These are phyloP conservation scores for Quillaja saponaria DNA, from an alignment of 306 rosid genomes.

Conservation along the genomic window DNA sequence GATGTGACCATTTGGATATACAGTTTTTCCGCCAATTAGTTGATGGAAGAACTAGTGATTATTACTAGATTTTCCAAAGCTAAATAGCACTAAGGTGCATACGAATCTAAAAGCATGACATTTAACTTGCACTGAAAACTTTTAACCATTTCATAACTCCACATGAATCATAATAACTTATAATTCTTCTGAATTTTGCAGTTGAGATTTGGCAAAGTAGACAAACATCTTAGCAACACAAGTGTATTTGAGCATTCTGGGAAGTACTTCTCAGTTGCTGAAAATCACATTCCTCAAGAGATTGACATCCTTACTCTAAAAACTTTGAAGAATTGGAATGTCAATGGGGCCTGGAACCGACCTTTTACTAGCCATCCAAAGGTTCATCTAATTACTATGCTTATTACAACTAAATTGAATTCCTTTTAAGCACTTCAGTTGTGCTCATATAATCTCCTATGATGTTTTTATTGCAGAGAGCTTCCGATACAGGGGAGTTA, in stretches of 20 bases:
- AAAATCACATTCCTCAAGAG: constrained; percentile 66
- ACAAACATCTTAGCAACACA: constrained; percentile 67
- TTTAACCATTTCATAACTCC: background rate
- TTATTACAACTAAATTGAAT: background rate
- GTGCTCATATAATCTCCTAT: background rate
- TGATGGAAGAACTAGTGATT: too few relatives aligned
- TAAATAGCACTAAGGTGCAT: too few relatives aligned
- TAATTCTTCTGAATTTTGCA: constrained; percentile 25
- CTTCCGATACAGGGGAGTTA: constrained; percentile 57
- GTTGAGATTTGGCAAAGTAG: constrained; percentile 62
- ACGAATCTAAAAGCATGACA: background rate
- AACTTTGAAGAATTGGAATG: constrained; percentile 57
- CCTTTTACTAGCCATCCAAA: constrained; percentile 76
- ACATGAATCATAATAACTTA: background rate
- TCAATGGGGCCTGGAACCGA: constrained; percentile 56
- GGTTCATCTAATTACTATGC: constrained; percentile 27
- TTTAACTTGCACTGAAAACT: constrained; percentile 6
- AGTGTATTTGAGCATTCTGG: constrained; percentile 70
- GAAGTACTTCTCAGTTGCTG: constrained; percentile 57
- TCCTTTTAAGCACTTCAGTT: background rate
- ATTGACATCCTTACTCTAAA: constrained; percentile 52
- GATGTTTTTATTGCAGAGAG: constrained; percentile 47
- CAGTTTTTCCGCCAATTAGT: too few relatives aligned
- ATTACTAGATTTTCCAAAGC: constrained; percentile 1
- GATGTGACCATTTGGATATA: too few relatives aligned